phyloP scores from a whole-genome alignment of 805 yeast species.

The Yamadazyma philogaea region DNA sequence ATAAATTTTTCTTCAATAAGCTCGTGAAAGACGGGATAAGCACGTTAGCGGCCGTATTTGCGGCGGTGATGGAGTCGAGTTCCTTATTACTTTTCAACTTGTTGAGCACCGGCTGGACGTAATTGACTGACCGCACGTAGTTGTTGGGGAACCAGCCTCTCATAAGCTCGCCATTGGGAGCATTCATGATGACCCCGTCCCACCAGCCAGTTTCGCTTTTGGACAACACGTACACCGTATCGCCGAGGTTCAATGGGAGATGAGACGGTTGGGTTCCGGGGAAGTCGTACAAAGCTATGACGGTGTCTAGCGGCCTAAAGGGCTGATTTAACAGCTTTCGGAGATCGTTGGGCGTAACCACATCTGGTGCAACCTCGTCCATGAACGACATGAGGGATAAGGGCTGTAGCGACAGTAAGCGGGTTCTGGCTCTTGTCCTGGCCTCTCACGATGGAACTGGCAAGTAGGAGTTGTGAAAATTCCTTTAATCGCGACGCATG shows the following conservation, averaged over 20 bases:
- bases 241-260: slow-evolving; percentile 59
- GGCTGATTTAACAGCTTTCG: slow-evolving; percentile 20
- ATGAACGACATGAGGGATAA: slow-evolving; percentile 1
- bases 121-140: slow-evolving; percentile 49
- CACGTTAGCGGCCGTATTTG: slow-evolving; percentile 46
- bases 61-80: slow-evolving; percentile 42
- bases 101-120: slow-evolving; percentile 39
- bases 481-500: not conserved
- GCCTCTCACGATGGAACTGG: too few relatives aligned
- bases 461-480: not conserved
- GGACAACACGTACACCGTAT: slow-evolving; percentile 63
- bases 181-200: slow-evolving; percentile 61
- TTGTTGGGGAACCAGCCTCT: slow-evolving; percentile 88
- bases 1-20: slow-evolving; percentile 33
- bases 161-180: slow-evolving; percentile 34
- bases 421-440: too few relatives aligned
- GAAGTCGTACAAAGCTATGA: slow-evolving; percentile 55
- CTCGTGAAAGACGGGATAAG: slow-evolving; percentile 40
- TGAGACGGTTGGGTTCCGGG: slow-evolving; percentile 51
- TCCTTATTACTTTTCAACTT: slow-evolving; percentile 38
- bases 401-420: not conserved
- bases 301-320: slow-evolving; percentile 51
- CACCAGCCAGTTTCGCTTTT: slow-evolving; percentile 77
- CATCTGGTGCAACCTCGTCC: slow-evolving; percentile 42
- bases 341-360: slow-evolving; percentile 28